Base-by-base conservation (phyloP, 768 basidiomycete species). In the Tricholoma sp. region DNA sequence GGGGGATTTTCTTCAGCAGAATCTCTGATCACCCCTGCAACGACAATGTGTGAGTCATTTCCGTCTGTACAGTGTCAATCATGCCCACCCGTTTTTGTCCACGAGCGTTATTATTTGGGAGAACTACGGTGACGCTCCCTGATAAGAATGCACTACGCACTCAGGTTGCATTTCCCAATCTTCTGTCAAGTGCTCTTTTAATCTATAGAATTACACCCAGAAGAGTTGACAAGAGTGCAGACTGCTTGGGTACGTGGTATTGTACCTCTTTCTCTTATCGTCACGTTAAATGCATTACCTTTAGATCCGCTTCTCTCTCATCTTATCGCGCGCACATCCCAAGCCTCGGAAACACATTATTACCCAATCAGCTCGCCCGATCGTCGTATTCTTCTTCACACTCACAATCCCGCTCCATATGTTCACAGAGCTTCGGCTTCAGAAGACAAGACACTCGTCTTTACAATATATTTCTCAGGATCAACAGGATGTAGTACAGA, bases 361-460 rank as follows among this genome's bases (percentile, higher is more conserved):
- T 83, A 81, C 67, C 80, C 84, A 29, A 73, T 89, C 27, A 59
- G 59, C 39, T 66, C 65, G 0, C 69, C 61, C 14, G 65, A 71
- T 37, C 75, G 72, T 37, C 72, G 71, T 3, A 76, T 79, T 37
- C 71, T 81, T n/a, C 75, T 91, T 11, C 89, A 92, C 66, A 81
- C 85, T 0, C 88, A 93, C 66, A 69, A 79, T 6, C 70, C 76
- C 5, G 89, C 83, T 2, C 89, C 92, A 0, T 93, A 84, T 64
- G 72, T 86, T 79, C 79, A 69, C 62, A 77, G 59, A 18, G 45
- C 59, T 12, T 51, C 52, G 4, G 59, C 66, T 11, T 56, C 60
- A 5, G 63, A 61, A 16, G 60, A 65, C 7, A 64, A 59, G 19
- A 81, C 83, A 8, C 56, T 89, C 16, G 73, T 79, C 43, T 72